phyloP scores from a whole-genome alignment of 345 rosid species.

The Linum trigynum region DNA sequence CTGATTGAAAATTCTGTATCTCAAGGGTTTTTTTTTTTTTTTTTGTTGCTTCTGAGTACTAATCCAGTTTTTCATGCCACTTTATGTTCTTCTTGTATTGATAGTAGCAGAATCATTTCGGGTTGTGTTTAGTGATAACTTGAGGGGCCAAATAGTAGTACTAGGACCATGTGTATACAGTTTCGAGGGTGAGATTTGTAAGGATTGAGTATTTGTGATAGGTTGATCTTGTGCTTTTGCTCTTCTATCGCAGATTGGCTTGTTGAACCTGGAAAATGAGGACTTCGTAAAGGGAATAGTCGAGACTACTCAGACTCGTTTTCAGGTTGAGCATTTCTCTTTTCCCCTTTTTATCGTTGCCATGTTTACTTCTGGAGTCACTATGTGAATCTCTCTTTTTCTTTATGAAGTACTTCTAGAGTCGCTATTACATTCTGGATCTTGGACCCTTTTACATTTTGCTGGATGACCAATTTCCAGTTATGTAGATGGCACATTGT shows the following conservation, averaged over 20 bases:
- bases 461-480: background rate
- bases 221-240: background rate
- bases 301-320: conserved; percentile 43
- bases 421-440: no score
- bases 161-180: background rate
- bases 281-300: conserved; percentile 55
- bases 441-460: no score
- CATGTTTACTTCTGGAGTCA: no score
- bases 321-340: conserved; percentile 43
- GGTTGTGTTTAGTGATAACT: background rate
- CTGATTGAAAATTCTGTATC: background rate
- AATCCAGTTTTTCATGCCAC: background rate
- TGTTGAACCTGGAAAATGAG: conserved; percentile 91
- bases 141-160: background rate
- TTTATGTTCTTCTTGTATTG: background rate
- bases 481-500: no score
- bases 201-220: no score
- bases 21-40: no score
- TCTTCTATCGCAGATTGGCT: conserved; percentile 45
- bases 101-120: background rate
- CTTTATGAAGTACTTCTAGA: no score
- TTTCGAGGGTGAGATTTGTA: background rate
- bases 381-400: no score
- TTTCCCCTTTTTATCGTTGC: background rate
- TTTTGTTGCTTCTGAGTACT: background rate